phyloP scores from a whole-genome alignment of 164 flowering plant genomes.

The Aristolochia fimbriata region DNA sequence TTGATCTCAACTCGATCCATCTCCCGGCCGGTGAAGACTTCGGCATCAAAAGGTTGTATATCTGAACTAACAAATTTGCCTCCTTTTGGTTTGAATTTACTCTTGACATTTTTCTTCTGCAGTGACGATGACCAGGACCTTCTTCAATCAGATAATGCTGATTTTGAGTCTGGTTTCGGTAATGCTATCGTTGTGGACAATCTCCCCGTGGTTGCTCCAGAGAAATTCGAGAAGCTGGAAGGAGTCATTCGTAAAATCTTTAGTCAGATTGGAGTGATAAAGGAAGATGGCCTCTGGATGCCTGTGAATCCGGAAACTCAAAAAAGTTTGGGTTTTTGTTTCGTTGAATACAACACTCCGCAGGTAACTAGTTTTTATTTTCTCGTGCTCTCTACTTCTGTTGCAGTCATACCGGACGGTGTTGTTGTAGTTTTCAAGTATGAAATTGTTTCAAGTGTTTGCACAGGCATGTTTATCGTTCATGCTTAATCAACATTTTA shows the following conservation, averaged over 20 bases:
- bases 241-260: conserved; percentile 75
- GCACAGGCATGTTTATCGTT: no score
- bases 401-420: no score
- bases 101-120: not conserved
- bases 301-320: conserved; percentile 53
- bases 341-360: conserved; percentile 74
- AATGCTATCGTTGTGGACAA: conserved; percentile 80
- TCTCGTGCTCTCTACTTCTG: not conserved
- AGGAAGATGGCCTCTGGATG: conserved; percentile 85
- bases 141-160: conserved; percentile 44
- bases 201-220: conserved; percentile 72
- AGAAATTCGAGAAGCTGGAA: conserved; percentile 82
- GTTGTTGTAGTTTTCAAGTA: no score
- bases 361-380: conserved; percentile 37
- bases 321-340: conserved; percentile 73
- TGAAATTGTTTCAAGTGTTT: no score
- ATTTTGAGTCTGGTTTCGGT: conserved; percentile 55
- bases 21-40: conserved; percentile 70
- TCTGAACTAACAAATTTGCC: not conserved
- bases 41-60: conserved; percentile 54
- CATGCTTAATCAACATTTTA: no score
- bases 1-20: conserved; percentile 42
- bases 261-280: conserved; percentile 71
- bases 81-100: not conserved
- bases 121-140: conserved; percentile 70